Conservation (phyloP, 257 asterid species). For the Penstemon newberryi region DNA sequence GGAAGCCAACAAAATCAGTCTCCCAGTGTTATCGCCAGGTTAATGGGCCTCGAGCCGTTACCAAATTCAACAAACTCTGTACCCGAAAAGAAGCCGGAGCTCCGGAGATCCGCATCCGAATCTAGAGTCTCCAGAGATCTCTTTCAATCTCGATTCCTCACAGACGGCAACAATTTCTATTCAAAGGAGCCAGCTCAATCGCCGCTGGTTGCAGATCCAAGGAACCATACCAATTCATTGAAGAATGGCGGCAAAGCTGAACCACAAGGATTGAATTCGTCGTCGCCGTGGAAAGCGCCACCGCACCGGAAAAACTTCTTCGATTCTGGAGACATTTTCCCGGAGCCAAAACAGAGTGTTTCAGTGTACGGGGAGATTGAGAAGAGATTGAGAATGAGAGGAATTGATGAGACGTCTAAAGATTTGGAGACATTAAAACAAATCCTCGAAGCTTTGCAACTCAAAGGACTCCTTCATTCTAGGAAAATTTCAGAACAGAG, state of each 20-base stretch:
- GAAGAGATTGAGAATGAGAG: conserved; percentile 63
- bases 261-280: conserved; percentile 33
- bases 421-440: conserved; percentile 86
- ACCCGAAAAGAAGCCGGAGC: conserved; percentile 46
- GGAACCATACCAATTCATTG: background rate
- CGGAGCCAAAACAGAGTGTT: conserved; percentile 63
- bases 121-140: conserved; percentile 75
- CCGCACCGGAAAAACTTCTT: conserved; percentile 61
- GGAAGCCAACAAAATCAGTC: conserved; percentile 36
- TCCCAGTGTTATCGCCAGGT: conserved; percentile 75
- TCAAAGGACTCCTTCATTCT: conserved; percentile 83
- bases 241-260: conserved; percentile 33
- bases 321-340: conserved; percentile 78
- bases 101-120: conserved; percentile 84
- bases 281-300: conserved; percentile 52
- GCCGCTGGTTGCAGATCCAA: background rate
- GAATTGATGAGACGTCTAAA: conserved; percentile 70
- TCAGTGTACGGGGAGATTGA: conserved; percentile 65
- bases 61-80: conserved; percentile 39
- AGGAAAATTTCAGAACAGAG: conserved; percentile 41
- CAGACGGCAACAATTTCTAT: conserved; percentile 32
- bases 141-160: conserved; percentile 41
- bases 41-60: conserved; percentile 79
- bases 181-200: conserved; percentile 35
- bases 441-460: conserved; percentile 92